Evolutionary conservation across 768 basidiomycete genomes (phyloP).

Genomic region (Pisolithus marmoratus): DNA sequence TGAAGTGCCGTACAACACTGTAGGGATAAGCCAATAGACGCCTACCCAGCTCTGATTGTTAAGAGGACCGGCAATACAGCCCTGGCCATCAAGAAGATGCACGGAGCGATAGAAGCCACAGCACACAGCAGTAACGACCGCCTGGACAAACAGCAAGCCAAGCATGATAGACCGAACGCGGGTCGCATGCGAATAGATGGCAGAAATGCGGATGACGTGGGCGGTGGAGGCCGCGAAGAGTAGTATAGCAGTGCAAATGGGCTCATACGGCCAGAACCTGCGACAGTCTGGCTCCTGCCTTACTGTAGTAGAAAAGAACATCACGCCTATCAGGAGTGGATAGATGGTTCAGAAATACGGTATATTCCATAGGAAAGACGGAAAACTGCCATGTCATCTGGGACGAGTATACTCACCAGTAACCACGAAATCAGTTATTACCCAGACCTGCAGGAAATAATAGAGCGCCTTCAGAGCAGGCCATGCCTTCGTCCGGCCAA

Average conservation of each 20-base stretch:
- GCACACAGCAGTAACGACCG: conserved; percentile 66
- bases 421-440: conserved; percentile 73
- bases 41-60: conserved; percentile 65
- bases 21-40: conserved; percentile 79
- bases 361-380: not conserved
- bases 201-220: conserved; percentile 68
- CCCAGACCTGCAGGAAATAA: conserved; percentile 68
- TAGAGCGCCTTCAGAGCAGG: conserved; percentile 73
- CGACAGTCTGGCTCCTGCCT: conserved; percentile 48
- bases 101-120: conserved; percentile 82
- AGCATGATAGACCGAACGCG: conserved; percentile 51
- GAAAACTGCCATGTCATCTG: not conserved
- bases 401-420: conserved; percentile 45
- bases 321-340: conserved; percentile 48
- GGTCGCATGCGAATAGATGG: conserved; percentile 64
- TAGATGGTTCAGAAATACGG: not conserved
- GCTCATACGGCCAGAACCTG: conserved; percentile 79
- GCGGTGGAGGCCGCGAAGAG: conserved; percentile 56
- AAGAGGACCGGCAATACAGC: conserved; percentile 82
- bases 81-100: conserved; percentile 66
- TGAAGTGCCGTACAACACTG: conserved; percentile 48
- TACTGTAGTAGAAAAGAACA: conserved; percentile 79
- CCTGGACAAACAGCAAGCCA: conserved; percentile 56
- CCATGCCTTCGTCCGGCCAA: conserved; percentile 60
- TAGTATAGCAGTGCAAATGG: conserved; percentile 77